phyloP scores from a whole-genome alignment of 495 filamentous ascomycete genomes.

The Penicillium canescens region DNA sequence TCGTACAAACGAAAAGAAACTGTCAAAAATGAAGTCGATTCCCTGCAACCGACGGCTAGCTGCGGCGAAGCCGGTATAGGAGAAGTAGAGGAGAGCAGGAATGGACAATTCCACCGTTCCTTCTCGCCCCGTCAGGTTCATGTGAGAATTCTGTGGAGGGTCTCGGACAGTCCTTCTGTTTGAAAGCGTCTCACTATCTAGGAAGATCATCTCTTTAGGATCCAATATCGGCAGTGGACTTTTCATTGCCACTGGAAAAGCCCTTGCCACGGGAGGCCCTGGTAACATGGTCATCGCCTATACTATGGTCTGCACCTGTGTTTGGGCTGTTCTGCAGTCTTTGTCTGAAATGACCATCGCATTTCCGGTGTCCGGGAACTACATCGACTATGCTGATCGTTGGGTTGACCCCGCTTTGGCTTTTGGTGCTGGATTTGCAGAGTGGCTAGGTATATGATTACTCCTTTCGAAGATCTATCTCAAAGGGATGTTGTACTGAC shows the following conservation, averaged over 20 bases:
- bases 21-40: not conserved
- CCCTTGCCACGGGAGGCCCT: constrained; percentile 22
- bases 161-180: not conserved
- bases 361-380: constrained; percentile 32
- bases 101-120: constrained; percentile 22
- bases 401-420: constrained; percentile 34
- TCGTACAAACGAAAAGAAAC: not conserved
- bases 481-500: constrained; percentile 19
- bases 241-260: constrained; percentile 30
- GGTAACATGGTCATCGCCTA: constrained; percentile 28
- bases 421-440: constrained; percentile 29
- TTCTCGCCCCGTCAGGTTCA: constrained; percentile 29
- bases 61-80: not conserved
- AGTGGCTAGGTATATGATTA: constrained; percentile 27
- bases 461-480: constrained; percentile 22
- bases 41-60: not conserved
- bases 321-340: constrained; percentile 31
- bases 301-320: constrained; percentile 26
- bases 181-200: not conserved
- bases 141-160: constrained; percentile 11
- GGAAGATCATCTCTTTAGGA: constrained; percentile 32
- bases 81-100: not conserved
- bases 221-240: constrained; percentile 29
- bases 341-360: constrained; percentile 33
- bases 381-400: constrained; percentile 35